These are phyloP conservation scores for Wickerhamiella australiensis DNA, from an alignment of 805 yeast species.

Conservation along the genomic window DNA sequence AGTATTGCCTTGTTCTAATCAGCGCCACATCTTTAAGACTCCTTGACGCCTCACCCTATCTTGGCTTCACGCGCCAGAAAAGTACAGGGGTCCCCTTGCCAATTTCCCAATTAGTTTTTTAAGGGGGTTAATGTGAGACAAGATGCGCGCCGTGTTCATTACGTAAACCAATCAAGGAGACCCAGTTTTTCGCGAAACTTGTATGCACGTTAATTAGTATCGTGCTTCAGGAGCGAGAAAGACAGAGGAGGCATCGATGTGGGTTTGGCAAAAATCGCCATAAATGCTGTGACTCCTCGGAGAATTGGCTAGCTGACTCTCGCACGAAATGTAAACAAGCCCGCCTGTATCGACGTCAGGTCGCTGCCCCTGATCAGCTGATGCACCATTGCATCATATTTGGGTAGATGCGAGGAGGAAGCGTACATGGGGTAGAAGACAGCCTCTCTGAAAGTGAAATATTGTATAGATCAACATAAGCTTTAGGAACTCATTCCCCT, in stretches of 20 bases:
- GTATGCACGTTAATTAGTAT: background rate
- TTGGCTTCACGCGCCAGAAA: no score
- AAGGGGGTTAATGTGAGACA: background rate
- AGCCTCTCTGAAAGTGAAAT: no score
- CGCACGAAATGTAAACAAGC: background rate
- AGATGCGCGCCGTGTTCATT: background rate
- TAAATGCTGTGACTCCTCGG: background rate
- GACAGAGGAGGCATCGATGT: background rate
- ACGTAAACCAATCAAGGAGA: background rate
- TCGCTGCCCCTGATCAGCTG: slow-evolving; percentile 2
- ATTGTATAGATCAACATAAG: no score
- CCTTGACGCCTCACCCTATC: background rate
- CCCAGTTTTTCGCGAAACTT: background rate
- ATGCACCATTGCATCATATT: background rate
- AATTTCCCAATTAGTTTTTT: no score
- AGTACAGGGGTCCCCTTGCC: background rate
- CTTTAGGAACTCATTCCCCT: no score
- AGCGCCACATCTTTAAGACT: background rate
- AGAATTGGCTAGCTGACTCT: background rate
- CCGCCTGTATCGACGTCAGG: background rate
- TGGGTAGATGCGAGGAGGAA: background rate
- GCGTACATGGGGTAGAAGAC: no score
- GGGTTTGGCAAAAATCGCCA: background rate
- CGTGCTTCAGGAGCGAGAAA: background rate
- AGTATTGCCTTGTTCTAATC: background rate